Percentiles rank a stretch among this genome's conserved stretches.
phyloP scores from a whole-genome alignment of 257 asterid species.

The Ilex asprella region DNA sequence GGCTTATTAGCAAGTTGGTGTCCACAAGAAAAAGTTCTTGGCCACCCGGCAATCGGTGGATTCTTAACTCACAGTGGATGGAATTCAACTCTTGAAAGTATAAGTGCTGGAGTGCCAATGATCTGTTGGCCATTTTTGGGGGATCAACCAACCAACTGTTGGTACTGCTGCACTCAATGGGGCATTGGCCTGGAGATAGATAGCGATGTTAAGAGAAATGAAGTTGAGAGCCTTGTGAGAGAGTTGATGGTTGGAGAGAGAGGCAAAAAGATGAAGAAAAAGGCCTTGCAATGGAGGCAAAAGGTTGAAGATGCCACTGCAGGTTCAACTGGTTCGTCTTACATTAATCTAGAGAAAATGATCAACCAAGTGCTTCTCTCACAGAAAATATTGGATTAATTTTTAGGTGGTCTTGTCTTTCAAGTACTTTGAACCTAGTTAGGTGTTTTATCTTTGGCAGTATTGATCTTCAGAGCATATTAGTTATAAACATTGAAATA shows the following conservation, averaged over 20 bases:
- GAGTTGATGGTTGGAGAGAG: constrained; percentile 15
- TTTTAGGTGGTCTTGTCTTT: too few relatives aligned
- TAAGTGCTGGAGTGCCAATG: constrained; percentile 22
- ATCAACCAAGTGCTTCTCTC: too few relatives aligned
- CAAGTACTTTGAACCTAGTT: too few relatives aligned
- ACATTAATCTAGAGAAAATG: too few relatives aligned
- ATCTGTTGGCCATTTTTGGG: constrained; percentile 22
- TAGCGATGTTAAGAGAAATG: constrained; percentile 5
- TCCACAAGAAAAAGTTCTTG: constrained; percentile 18
- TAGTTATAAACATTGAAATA: too few relatives aligned
- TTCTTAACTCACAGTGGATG: constrained; percentile 28
- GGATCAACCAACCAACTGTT: constrained; percentile 15
- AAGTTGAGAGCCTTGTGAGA: constrained; percentile 9
- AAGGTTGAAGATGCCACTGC: constrained; percentile 6
- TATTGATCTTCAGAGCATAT: too few relatives aligned
- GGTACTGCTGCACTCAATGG: neutral
- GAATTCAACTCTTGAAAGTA: constrained; percentile 21
- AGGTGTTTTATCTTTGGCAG: too few relatives aligned
- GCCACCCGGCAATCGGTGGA: constrained; percentile 22
- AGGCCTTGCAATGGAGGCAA: constrained; percentile 5
- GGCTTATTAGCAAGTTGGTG: constrained; percentile 25
- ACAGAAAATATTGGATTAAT: too few relatives aligned
- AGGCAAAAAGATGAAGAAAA: constrained; percentile 13
- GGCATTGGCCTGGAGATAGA: constrained; percentile 8
- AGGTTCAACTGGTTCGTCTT: neutral